A percentile compares a stretch with the other conserved stretches of the same genome.
Conservation (phyloP, 805 yeast species). For the Kodamaea sagamina region DNA sequence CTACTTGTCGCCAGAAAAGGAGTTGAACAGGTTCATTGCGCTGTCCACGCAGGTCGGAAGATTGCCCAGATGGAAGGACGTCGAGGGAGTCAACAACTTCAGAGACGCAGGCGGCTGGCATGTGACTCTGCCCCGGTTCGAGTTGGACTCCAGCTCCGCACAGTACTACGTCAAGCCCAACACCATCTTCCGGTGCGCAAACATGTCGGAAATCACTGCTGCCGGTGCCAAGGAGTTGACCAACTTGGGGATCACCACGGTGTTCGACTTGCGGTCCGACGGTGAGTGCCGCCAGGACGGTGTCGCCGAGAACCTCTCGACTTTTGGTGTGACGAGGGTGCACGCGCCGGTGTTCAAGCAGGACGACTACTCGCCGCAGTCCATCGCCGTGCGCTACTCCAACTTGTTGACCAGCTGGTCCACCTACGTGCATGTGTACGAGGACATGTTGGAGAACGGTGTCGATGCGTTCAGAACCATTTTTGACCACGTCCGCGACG, state of each 20-base stretch:
- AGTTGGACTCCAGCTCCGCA: slow-evolving; percentile 7
- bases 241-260: slow-evolving; percentile 48
- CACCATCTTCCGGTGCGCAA: slow-evolving; percentile 63
- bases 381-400: slow-evolving; percentile 55
- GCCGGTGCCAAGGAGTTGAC: slow-evolving; percentile 47
- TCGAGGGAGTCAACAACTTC: slow-evolving; percentile 72
- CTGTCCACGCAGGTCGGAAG: slow-evolving; percentile 36
- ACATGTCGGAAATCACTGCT: slow-evolving; percentile 52
- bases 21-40: slow-evolving; percentile 53
- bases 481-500: slow-evolving; percentile 57
- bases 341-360: slow-evolving; percentile 59
- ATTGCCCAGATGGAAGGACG: slow-evolving; percentile 57
- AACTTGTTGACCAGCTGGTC: slow-evolving; percentile 58
- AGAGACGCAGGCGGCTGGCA: slow-evolving; percentile 82
- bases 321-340: slow-evolving; percentile 48
- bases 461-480: slow-evolving; percentile 48
- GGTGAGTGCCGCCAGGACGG: slow-evolving; percentile 56
- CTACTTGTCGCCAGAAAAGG: slow-evolving; percentile 51
- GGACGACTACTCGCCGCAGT: slow-evolving; percentile 63
- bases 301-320: slow-evolving; percentile 33
- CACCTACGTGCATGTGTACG: slow-evolving; percentile 65
- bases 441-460: slow-evolving; percentile 56
- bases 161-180: slow-evolving; percentile 52
- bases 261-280: slow-evolving; percentile 69
- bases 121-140: slow-evolving; percentile 34